A percentile compares a stretch with the other conserved stretches of the same genome.
phyloP scores from a whole-genome alignment of 306 rosid species.

The Astragalus membranaceus region DNA sequence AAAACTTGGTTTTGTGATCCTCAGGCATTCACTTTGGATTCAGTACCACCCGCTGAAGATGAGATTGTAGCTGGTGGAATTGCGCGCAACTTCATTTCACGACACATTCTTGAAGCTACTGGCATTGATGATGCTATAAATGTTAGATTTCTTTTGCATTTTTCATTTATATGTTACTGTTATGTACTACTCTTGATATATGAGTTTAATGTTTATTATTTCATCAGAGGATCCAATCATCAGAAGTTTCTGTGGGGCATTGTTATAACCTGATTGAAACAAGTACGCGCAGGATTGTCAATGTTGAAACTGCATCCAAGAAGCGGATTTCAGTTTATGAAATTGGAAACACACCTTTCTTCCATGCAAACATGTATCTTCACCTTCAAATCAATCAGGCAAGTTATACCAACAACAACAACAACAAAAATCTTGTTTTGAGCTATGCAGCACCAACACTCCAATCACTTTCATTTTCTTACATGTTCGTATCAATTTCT shows the following conservation, averaged over 20 bases:
- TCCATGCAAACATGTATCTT: constrained; percentile 72
- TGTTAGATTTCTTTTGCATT: constrained; percentile 31
- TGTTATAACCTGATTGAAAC: constrained; percentile 64
- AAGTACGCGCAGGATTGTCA: constrained; percentile 47
- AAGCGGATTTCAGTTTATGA: constrained; percentile 50
- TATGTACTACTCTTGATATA: not conserved
- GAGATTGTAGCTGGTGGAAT: constrained; percentile 70
- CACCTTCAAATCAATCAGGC: constrained; percentile 68
- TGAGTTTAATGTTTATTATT: constrained; percentile 8
- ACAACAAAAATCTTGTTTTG: too few relatives aligned
- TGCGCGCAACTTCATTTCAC: constrained; percentile 69
- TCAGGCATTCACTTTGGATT: constrained; percentile 74
- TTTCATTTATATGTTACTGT: not conserved
- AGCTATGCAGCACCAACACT: too few relatives aligned
- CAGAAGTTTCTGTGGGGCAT: constrained; percentile 53
- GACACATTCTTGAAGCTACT: constrained; percentile 76
- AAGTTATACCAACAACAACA: not conserved
- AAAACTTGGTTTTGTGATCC: not conserved
- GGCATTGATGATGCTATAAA: constrained; percentile 58
- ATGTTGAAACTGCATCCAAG: constrained; percentile 73
- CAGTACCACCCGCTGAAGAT: constrained; percentile 57
- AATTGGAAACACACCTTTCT: constrained; percentile 57
- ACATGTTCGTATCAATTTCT: too few relatives aligned
- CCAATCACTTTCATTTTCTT: too few relatives aligned
- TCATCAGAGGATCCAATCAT: constrained; percentile 55